Evolutionary conservation across 768 basidiomycete species (phyloP), one percentile per base, ranked within the genome.

Genomic region (Hemileccinum rubropunctum): DNA sequence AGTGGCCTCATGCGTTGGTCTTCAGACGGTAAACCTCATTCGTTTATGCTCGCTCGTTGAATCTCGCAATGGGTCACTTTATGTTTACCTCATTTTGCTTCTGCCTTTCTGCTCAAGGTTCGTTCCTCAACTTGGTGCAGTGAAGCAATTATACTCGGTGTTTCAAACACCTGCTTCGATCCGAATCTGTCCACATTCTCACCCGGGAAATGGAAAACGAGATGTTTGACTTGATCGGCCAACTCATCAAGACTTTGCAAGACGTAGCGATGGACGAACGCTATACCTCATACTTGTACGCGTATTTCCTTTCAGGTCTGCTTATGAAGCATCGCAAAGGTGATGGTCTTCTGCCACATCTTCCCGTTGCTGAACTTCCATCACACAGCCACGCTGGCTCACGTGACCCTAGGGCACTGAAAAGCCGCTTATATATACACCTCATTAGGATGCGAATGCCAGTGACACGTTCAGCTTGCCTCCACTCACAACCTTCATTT

Each of bases 41-140:
- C 28, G 34, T 27, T 17, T 30, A 14, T 2, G 5, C 9, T 34
- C 15, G 33, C 28, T 15, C 20, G n/a, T 46, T 28, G 6, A 11
- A 51, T 35, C 17, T 14, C 12, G 11, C 27, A n/a, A n/a, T 46
- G 83, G 84, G 84, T 3, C 82, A 88, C 61, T 90, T 90, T 54
- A 76, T 91, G 27, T 91, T 90, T 59, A 79, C 84, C 3, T 80
- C 86, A 1, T 91, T n/a, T 91, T 61, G 88, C 89, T 0, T 88
- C 86, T 21, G 89, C 88, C 1, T 91, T 91, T 71, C 71, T 91
- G 46, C 78, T 91, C 55, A 91, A 90, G 77, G 86, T 86, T 43
- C 10, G 71, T 64, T 41, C 3, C 1, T 9, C 23, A 9, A 15
- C 5, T 17, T 9, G 34, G 23, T 20, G 20, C 27, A 23, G 9